Evolutionary conservation across 1,139 yeast genomes (phyloP).

Genomic region (Blastobotrys indianensis): DNA sequence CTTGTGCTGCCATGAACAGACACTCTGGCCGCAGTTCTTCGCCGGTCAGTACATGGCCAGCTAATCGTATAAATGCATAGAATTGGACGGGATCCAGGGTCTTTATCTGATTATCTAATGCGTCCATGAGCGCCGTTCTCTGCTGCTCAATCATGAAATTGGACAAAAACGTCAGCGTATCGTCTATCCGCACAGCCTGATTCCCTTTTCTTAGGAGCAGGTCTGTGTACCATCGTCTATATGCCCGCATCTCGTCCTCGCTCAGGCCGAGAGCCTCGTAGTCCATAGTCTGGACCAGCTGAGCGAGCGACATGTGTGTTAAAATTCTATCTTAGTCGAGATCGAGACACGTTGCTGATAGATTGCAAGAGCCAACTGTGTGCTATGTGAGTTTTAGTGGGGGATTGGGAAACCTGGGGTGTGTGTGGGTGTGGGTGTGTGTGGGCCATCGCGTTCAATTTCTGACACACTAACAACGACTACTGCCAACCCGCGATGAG

Average conservation of each 20-base stretch:
- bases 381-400: not conserved
- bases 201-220: slow-evolving; percentile 35
- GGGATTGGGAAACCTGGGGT: not conserved
- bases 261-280: slow-evolving; percentile 29
- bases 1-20: slow-evolving; percentile 29
- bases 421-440: not conserved
- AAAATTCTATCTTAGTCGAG: not conserved
- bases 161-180: slow-evolving; percentile 35
- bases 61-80: slow-evolving; percentile 36
- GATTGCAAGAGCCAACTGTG: not conserved
- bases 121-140: slow-evolving; percentile 25
- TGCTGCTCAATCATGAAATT: slow-evolving; percentile 37
- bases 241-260: slow-evolving; percentile 36
- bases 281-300: slow-evolving; percentile 7
- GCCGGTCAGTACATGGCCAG: slow-evolving; percentile 36
- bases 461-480: not conserved
- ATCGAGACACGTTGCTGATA: not conserved
- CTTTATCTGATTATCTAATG: slow-evolving; percentile 30
- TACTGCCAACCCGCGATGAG: not conserved
- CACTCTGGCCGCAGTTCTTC: slow-evolving; percentile 11
- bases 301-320: slow-evolving; percentile 1
- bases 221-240: slow-evolving; percentile 42
- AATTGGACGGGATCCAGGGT: slow-evolving; percentile 38
- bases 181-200: slow-evolving; percentile 34
- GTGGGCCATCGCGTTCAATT: not conserved